Conservation (phyloP, 257 asterid genomes). For the Ligustrum vulgare region DNA sequence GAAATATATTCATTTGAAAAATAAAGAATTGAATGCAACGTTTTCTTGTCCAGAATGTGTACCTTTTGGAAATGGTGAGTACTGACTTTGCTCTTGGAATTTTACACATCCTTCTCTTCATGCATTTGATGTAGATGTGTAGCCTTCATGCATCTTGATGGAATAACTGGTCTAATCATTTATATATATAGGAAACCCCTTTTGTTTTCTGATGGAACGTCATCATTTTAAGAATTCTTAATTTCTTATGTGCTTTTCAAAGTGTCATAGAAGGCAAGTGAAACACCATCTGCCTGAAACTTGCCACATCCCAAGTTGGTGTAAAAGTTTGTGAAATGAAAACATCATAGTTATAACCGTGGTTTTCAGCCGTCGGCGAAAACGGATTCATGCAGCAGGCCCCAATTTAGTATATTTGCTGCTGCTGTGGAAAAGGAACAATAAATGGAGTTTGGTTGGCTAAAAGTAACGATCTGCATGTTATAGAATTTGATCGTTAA, state of each 20-base stretch:
- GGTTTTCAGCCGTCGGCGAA: not conserved
- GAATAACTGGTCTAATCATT: not conserved
- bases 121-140: not conserved
- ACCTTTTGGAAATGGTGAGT: constrained; percentile 31
- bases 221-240: not conserved
- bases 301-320: not conserved
- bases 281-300: not conserved
- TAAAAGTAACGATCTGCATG: not conserved
- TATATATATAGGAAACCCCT: not conserved
- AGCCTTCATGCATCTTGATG: not conserved
- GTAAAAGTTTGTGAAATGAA: not conserved
- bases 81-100: constrained; percentile 5
- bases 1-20: constrained; percentile 41
- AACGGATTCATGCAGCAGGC: not conserved
- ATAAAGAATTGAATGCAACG: constrained; percentile 43
- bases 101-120: not conserved
- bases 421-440: not conserved
- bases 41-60: constrained; percentile 49
- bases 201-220: not conserved
- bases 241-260: not conserved
- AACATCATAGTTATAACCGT: not conserved
- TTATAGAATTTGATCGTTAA: not conserved
- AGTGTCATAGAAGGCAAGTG: not conserved
- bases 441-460: not conserved
- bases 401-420: not conserved